Evolutionary conservation across 108 stramenopile genomes (phyloP).

Genomic region (Cafeteria roenbergensis): DNA sequence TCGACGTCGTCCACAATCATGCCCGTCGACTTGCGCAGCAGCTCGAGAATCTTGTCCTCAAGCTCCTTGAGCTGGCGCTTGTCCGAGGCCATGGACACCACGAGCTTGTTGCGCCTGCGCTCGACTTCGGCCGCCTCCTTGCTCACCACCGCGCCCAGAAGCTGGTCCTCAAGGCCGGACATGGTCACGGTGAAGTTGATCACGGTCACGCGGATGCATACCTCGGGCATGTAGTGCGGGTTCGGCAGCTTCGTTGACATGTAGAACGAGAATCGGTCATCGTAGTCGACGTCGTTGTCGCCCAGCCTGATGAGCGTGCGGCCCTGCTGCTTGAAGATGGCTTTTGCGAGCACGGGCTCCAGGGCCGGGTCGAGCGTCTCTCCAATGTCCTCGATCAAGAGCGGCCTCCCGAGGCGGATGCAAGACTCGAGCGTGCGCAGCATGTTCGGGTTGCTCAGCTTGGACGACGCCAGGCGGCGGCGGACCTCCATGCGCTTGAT

Average conservation of each 20-base stretch:
- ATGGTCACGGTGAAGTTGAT: constrained; percentile 58
- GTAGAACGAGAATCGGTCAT: constrained; percentile 40
- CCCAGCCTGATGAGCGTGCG: constrained; percentile 47
- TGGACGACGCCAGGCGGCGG: constrained; percentile 28
- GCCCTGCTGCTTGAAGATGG: constrained; percentile 45
- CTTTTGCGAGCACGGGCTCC: constrained; percentile 46
- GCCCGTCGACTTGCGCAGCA: constrained; percentile 37
- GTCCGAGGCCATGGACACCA: constrained; percentile 46
- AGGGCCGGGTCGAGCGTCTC: constrained; percentile 47
- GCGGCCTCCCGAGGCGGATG: constrained; percentile 46
- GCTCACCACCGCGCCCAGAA: constrained; percentile 46
- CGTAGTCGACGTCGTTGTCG: constrained; percentile 51
- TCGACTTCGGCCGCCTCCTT: constrained; percentile 47
- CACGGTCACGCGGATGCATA: constrained; percentile 51
- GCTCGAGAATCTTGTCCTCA: constrained; percentile 43
- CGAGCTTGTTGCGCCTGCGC: constrained; percentile 36
- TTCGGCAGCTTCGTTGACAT: constrained; percentile 54
- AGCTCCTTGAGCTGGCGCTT: constrained; percentile 41
- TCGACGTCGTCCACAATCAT: constrained; percentile 51
- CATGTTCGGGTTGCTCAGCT: constrained; percentile 41
- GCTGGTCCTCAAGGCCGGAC: constrained; percentile 48
- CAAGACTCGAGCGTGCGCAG: constrained; percentile 38
- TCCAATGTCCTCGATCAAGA: constrained; percentile 49
- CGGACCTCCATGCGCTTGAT: constrained; percentile 41
- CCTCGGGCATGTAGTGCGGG: constrained; percentile 58